Evolutionary conservation across 1,284 basidiomycete species (phyloP), one percentile per base, ranked within the genome.

Genomic region (Heliocybe sulcata): DNA sequence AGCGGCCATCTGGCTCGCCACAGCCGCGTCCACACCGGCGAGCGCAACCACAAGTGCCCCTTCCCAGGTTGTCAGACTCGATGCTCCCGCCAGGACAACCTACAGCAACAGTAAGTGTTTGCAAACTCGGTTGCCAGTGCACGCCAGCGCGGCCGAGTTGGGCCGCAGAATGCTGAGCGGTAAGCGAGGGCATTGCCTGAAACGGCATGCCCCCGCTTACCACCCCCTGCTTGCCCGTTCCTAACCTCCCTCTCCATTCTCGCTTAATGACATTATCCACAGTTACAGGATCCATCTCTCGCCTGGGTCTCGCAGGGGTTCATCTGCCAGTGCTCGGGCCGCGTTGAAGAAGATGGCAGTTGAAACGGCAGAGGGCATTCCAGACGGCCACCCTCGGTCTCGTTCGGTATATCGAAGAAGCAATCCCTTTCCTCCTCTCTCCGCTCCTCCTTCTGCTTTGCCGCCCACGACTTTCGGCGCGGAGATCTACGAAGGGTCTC

Each of bases 1-100:
- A 86, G 83, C 62, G 90, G 90, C 31, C 91, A 93, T 64, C 81
- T 92, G 20, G 87, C 90, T 0, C 79, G 90, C 51, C 90, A 93
- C 67, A 80, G 85, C 23, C 77, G 88, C 53, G 83, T 92, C 11
- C 90, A 93, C 70, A 92, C 90, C 8, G 89, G 90, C 53, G 87
- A 90, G 64, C 74, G 85, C 56, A 89, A 89, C 69, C 86, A 90
- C 72, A 87, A 82, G 55, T 91, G 87, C 62, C 88, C 88, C 27
- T 90, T 90, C 69, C 88, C 87, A 22, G 88, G 88, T 33, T 91
- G 89, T 65, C 85, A 90, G 60, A 90, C 87, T 2, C 76, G 87
- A 14, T 91, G 88, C 63, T 89, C 87, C 3, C 74, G 87, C 49
- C 87, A 90, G 66, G 88, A 91, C 63, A 91, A 91, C 60, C 74